Percentiles rank a stretch among this genome's conserved stretches.
Conservation (phyloP, 495 filamentous ascomycete species). For the Hypoxylon crocopeplum region DNA sequence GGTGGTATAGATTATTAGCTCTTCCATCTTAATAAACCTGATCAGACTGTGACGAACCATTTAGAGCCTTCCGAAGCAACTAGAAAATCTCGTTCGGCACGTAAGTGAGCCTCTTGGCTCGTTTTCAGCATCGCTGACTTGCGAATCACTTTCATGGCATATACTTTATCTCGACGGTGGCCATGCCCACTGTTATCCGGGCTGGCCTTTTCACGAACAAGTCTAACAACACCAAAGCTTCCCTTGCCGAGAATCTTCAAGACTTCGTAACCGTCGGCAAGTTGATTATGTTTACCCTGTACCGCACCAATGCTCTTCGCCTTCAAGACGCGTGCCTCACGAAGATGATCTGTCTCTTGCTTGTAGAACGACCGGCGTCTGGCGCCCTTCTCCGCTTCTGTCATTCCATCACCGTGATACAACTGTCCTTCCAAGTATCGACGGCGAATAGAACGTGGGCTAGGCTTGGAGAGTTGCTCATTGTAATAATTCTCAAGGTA, state of each 20-base stretch:
- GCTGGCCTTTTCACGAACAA: constrained; percentile 71
- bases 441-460: constrained; percentile 70
- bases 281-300: constrained; percentile 29
- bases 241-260: constrained; percentile 91
- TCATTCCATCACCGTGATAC: constrained; percentile 54
- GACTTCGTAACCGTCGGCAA: constrained; percentile 70
- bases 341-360: constrained; percentile 77
- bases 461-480: constrained; percentile 59
- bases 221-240: constrained; percentile 88
- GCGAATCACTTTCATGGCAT: constrained; percentile 95
- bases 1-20: not conserved
- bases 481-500: constrained; percentile 87
- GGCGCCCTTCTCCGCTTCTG: constrained; percentile 61
- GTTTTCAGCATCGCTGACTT: constrained; percentile 90
- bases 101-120: constrained; percentile 89
- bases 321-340: constrained; percentile 74
- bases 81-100: constrained; percentile 90
- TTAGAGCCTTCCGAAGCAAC: constrained; percentile 80
- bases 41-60: constrained; percentile 59
- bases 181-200: constrained; percentile 1
- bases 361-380: constrained; percentile 64
- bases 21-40: not conserved
- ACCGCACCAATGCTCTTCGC: constrained; percentile 55
- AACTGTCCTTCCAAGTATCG: constrained; percentile 71
- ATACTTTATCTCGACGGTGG: constrained; percentile 56